A percentile compares a stretch with the other conserved stretches of the same genome.
phyloP scores from a whole-genome alignment of 306 rosid genomes.

The Acacia crassicarpa region DNA sequence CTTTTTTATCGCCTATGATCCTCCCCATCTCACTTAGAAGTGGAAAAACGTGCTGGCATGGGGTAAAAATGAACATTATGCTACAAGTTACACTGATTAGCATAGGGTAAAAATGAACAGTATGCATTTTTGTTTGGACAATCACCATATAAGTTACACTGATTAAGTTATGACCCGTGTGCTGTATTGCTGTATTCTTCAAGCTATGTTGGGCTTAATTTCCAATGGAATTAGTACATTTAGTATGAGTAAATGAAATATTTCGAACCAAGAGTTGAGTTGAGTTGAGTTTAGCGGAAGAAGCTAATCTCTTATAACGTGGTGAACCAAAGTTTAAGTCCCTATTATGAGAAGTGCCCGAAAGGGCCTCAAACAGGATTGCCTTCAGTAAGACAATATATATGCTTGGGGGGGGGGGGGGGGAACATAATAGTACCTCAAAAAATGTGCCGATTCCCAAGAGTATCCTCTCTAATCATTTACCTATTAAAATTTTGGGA shows the following conservation, averaged over 20 bases:
- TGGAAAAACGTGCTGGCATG: neutral
- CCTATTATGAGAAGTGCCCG: fast-evolving
- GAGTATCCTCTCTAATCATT: no score
- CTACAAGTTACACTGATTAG: neutral
- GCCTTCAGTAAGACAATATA: fast-evolving
- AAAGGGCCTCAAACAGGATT: no score
- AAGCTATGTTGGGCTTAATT: neutral
- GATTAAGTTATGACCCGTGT: neutral
- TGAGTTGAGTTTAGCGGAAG: fast-evolving
- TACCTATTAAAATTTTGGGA: no score
- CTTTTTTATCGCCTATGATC: neutral
- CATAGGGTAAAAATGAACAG: neutral
- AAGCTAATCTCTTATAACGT: fast-evolving
- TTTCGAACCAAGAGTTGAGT: no score
- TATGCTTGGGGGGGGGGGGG: no score
- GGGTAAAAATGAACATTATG: neutral
- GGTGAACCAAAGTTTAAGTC: fast-evolving
- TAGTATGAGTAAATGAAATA: no score
- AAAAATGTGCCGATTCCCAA: no score
- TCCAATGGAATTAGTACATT: neutral
- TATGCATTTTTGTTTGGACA: neutral
- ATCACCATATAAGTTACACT: neutral
- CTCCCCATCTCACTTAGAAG: neutral
- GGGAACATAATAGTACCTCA: no score
- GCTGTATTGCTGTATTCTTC: neutral